Percentiles rank a stretch among this genome's conserved stretches.
phyloP scores from a whole-genome alignment of 2,329 filamentous ascomycete genomes.

The Aciculosporium take region DNA sequence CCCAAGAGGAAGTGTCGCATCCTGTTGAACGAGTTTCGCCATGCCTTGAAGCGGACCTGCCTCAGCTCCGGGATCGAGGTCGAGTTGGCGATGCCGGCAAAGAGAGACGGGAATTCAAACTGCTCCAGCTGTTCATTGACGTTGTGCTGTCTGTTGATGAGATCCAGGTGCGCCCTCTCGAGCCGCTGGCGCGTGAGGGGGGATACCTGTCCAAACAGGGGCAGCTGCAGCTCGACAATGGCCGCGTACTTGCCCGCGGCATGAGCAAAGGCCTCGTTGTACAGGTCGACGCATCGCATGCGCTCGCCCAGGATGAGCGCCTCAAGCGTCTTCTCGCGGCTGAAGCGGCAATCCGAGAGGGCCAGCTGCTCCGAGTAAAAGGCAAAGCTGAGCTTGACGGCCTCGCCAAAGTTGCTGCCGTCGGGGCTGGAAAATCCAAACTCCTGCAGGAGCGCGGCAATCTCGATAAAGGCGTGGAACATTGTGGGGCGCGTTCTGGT shows the following conservation, averaged over 20 bases:
- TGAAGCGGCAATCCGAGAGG: conserved; percentile 66
- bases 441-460: conserved; percentile 38
- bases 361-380: conserved; percentile 64
- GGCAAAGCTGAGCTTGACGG: conserved; percentile 50
- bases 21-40: conserved; percentile 60
- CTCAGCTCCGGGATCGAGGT: conserved; percentile 65
- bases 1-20: conserved; percentile 60
- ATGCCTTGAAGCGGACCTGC: conserved; percentile 67
- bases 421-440: conserved; percentile 44
- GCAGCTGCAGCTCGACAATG: conserved; percentile 50
- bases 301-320: conserved; percentile 78
- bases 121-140: conserved; percentile 63
- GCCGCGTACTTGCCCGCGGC: conserved; percentile 75
- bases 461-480: conserved; percentile 40
- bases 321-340: conserved; percentile 79
- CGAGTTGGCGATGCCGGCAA: conserved; percentile 75
- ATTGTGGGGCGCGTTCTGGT: conserved; percentile 37
- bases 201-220: conserved; percentile 57
- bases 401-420: conserved; percentile 44
- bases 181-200: conserved; percentile 61
- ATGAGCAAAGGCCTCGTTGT: conserved; percentile 85
- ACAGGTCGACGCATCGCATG: conserved; percentile 69
- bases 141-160: conserved; percentile 56
- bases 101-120: conserved; percentile 85
- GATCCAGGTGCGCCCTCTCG: conserved; percentile 67